Evolutionary conservation across 2,329 filamentous ascomycete genomes (phyloP), one percentile per base, ranked within the genome.

Genomic region (Davidsoniella australis): DNA sequence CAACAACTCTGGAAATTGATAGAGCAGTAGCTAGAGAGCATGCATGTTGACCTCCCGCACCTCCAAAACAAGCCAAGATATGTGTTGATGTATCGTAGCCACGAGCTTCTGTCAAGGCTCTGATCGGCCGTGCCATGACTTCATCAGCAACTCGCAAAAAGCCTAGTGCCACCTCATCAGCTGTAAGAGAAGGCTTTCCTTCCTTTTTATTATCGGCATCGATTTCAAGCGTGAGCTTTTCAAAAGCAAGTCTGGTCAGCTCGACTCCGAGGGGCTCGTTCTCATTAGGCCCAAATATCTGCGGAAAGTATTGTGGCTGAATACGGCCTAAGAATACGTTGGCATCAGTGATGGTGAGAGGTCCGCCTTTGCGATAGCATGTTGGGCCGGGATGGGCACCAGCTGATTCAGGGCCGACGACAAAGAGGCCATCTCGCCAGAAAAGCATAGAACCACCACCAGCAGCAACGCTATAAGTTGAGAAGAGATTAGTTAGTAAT

Each of bases 281-380:
- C 60, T 95, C 88, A 41, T 88, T 82, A 61, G 85, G 82, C 42
- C 89, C 89, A 57, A 96, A 95, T 52, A 96, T 95, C 61, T 88
- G 89, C 0, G 88, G 88, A 59, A 95, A 95, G 68, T 91, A 94
- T 54, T 93, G 85, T 0, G 88, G 88, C 1, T 94, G 65, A 3
- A 96, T 68, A 38, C 88, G 75, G 0, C 88, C 87, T 0, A 94
- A 75, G 57, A 85, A 85, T 5, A 94, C 63, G 57, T 94, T 94
- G 1, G 88, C 88, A 60, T 95, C 88, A 0, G 88, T 95, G n/a
- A 95, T 87, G 0, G 88, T 91, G 4, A 88, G 71, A 3, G 88
- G 87, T 0, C 88, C 88, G 0, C 82, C 85, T 63, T 94, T 94
- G 29, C 87, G 75, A 63, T 94, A 95, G 57, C 87, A 94, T 0